Conservation (phyloP, 768 basidiomycete species). For the Megacollybia marginata region DNA sequence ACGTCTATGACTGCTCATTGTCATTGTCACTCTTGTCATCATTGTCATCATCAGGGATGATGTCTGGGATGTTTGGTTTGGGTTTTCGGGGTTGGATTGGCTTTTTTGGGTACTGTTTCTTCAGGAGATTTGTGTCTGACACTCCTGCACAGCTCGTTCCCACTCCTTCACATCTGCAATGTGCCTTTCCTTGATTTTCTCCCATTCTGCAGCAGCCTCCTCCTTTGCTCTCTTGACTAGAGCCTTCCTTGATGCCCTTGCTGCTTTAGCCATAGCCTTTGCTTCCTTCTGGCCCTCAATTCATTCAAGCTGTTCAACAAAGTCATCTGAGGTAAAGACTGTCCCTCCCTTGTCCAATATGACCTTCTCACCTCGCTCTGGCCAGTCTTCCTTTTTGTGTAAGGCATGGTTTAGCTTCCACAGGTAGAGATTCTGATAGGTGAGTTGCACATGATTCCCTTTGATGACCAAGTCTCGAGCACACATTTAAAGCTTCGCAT, state of each 20-base stretch:
- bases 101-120: too few relatives aligned
- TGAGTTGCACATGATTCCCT: conserved; percentile 9
- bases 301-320: background rate
- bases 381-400: conserved; percentile 10
- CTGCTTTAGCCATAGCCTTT: conserved; percentile 1
- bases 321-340: conserved; percentile 10
- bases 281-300: background rate
- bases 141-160: too few relatives aligned
- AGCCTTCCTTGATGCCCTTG: background rate
- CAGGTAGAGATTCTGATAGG: conserved; percentile 11
- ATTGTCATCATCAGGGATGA: too few relatives aligned
- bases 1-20: too few relatives aligned
- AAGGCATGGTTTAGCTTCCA: conserved; percentile 12
- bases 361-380: conserved; percentile 5
- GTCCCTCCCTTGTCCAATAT: conserved; percentile 8
- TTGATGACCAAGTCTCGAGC: conserved; percentile 10
- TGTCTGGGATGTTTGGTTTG: too few relatives aligned
- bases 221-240: background rate
- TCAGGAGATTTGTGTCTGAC: too few relatives aligned
- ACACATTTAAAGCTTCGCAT: conserved; percentile 6
- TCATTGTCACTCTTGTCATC: too few relatives aligned
- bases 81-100: too few relatives aligned
- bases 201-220: background rate
- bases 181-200: background rate
- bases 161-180: background rate